Percentiles rank a stretch among this genome's conserved stretches.
Conservation (phyloP, 1,284 basidiomycete species). For the Sanguinoderma infundibulare region DNA sequence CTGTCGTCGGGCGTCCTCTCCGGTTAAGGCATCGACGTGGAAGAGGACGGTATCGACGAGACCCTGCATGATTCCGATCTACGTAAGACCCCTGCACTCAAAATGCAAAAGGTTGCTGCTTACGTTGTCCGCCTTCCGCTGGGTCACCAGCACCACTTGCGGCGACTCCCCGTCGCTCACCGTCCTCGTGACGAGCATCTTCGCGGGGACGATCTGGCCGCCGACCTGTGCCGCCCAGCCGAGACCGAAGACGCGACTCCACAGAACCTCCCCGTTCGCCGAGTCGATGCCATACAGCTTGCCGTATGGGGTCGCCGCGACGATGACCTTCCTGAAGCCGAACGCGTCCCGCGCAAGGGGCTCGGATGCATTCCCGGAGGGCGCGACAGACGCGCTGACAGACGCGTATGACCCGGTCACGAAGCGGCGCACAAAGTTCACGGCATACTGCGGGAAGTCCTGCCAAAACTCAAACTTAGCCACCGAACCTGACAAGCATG, state of each 20-base stretch:
- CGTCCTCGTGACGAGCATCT: conserved; percentile 56
- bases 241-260: conserved; percentile 73
- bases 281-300: conserved; percentile 88
- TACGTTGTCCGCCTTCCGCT: conserved; percentile 65
- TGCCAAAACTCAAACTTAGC: conserved; percentile 33
- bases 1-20: conserved; percentile 51
- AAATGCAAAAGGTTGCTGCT: conserved; percentile 26
- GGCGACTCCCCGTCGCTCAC: conserved; percentile 53
- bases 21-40: conserved; percentile 82
- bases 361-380: conserved; percentile 41
- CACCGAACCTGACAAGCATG: background rate
- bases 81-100: background rate
- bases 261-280: conserved; percentile 74
- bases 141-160: conserved; percentile 66
- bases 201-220: conserved; percentile 57
- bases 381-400: conserved; percentile 42
- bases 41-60: conserved; percentile 75
- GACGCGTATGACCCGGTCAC: conserved; percentile 72
- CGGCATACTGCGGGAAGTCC: conserved; percentile 75
- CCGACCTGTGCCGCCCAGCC: conserved; percentile 65
- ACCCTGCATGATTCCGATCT: conserved; percentile 41
- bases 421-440: conserved; percentile 75
- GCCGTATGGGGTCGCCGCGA: conserved; percentile 74
- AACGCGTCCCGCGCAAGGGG: conserved; percentile 75
- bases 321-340: conserved; percentile 86